These are phyloP conservation scores for Lathyrus aphaca DNA, from an alignment of 306 rosid species.

Conservation along the genomic window DNA sequence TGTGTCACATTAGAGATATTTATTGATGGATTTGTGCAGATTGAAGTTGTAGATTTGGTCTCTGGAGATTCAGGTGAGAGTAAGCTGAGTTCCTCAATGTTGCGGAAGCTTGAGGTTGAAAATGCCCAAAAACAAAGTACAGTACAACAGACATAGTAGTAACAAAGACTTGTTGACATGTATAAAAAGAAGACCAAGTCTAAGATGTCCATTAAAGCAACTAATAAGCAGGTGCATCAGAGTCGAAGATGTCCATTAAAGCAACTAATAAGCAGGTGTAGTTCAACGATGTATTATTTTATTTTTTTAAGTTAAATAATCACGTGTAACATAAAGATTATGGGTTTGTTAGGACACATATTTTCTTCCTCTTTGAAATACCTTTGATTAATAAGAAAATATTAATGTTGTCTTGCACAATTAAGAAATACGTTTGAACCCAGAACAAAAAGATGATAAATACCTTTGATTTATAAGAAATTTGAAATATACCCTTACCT, in stretches of 20 bases:
- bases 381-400: too few relatives aligned
- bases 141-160: conserved; percentile 27
- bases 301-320: not conserved
- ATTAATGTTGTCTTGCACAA: too few relatives aligned
- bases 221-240: not conserved
- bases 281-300: not conserved
- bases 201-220: conserved; percentile 11
- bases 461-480: too few relatives aligned
- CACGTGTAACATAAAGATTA: not conserved
- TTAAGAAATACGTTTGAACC: too few relatives aligned
- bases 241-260: conserved; percentile 11
- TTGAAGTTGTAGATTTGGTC: conserved; percentile 90
- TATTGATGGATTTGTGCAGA: conserved; percentile 55
- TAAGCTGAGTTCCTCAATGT: conserved; percentile 76
- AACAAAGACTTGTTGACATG: not conserved
- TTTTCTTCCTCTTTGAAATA: too few relatives aligned
- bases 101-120: conserved; percentile 80
- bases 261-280: not conserved
- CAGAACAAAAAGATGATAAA: too few relatives aligned
- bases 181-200: not conserved
- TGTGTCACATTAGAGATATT: not conserved
- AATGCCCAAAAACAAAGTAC: conserved; percentile 49
- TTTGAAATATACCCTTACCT: too few relatives aligned
- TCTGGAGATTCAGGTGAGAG: conserved; percentile 63
- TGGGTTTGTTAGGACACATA: not conserved